Conservation (phyloP, 2,329 filamentous ascomycete species). For the Pyrenochaeta sp. region DNA sequence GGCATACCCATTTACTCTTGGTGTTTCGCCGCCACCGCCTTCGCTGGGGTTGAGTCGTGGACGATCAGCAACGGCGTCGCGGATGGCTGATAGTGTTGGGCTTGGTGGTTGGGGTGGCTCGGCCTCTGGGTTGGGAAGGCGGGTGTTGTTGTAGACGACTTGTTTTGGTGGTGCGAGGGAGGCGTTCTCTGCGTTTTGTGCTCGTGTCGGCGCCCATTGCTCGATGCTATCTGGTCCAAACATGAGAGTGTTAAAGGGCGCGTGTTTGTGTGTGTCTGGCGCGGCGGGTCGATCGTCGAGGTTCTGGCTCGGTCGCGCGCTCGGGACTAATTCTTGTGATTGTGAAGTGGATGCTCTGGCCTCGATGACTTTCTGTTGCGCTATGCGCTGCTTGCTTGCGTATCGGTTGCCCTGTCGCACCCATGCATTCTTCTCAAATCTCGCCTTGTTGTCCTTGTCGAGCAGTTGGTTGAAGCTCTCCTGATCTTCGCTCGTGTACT, state of each 20-base stretch:
- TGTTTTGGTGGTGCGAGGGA: conserved; percentile 79
- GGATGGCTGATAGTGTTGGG: conserved; percentile 81
- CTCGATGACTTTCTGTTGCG: conserved; percentile 76
- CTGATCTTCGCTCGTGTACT: conserved; percentile 97
- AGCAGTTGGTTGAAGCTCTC: conserved; percentile 93
- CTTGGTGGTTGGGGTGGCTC: conserved; percentile 67
- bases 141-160: conserved; percentile 83
- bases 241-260: conserved; percentile 85
- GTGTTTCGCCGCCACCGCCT: conserved; percentile 76
- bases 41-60: conserved; percentile 70
- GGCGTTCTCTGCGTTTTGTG: conserved; percentile 71
- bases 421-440: conserved; percentile 85
- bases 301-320: conserved; percentile 67
- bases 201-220: conserved; percentile 63
- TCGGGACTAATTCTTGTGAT: conserved; percentile 46
- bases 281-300: conserved; percentile 75
- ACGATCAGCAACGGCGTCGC: conserved; percentile 81
- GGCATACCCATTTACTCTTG: conserved; percentile 88
- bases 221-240: conserved; percentile 74
- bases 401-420: conserved; percentile 89
- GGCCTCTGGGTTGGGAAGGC: conserved; percentile 64
- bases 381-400: conserved; percentile 67
- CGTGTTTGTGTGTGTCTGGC: conserved; percentile 74
- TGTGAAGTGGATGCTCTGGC: conserved; percentile 56
- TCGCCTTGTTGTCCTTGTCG: conserved; percentile 87